Conservation (phyloP, 805 yeast genomes). For the Teunomyces gatunensis region DNA sequence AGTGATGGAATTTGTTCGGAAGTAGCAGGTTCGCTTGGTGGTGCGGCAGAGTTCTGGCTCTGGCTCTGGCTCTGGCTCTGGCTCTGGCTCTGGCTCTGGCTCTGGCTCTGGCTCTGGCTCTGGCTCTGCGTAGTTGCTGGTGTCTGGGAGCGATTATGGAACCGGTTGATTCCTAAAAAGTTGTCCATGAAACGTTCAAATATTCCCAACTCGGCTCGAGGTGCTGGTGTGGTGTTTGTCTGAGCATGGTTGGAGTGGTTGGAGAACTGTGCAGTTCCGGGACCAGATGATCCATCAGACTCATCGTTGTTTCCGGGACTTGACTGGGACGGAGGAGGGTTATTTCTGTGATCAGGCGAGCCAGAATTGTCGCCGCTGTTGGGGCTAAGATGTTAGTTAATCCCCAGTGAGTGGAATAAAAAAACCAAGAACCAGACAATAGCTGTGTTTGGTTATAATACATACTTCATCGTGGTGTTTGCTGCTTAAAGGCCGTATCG, state of each 20-base stretch:
- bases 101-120: background rate
- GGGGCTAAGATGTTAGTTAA: background rate
- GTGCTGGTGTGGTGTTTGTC: constrained; percentile 1
- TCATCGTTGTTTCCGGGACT: background rate
- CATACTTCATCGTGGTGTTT: background rate
- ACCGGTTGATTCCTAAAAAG: constrained; percentile 12
- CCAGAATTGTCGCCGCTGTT: background rate
- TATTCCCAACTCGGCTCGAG: constrained; percentile 12
- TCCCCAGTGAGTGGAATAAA: too few relatives aligned
- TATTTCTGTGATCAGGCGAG: background rate
- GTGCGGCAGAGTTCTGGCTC: background rate
- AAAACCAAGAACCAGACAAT: too few relatives aligned
- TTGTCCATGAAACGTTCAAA: constrained; percentile 26
- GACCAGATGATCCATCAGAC: background rate
- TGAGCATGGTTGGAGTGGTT: background rate
- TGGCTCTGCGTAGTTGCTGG: background rate
- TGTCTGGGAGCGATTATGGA: background rate
- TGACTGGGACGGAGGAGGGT: background rate
- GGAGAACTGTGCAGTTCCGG: background rate
- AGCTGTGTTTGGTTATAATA: background rate
- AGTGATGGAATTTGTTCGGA: background rate
- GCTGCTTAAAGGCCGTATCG: background rate
- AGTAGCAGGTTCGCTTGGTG: constrained; percentile 1
- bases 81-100: too few relatives aligned
- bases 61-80: background rate